Conservation (phyloP, 148 eudicot species). For the Rhododendron ferrugineum region DNA sequence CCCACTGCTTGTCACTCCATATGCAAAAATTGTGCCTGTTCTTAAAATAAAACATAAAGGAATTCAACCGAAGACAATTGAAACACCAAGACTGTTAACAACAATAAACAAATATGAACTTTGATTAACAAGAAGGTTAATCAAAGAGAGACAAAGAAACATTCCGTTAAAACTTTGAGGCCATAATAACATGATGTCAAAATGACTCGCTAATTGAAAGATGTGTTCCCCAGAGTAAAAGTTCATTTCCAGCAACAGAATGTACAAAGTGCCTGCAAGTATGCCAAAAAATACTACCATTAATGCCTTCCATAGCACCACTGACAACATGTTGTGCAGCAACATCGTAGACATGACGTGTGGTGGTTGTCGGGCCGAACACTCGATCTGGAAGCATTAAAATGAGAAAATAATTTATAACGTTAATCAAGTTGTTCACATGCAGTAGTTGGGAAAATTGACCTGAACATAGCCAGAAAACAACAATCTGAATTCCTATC, state of each 20-base stretch:
- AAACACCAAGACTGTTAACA: background rate
- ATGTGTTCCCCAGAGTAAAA: background rate
- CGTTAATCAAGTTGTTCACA: background rate
- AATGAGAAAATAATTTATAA: background rate
- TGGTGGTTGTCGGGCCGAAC: constrained; percentile 97
- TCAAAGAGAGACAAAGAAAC: background rate
- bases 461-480: background rate
- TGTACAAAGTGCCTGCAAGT: background rate
- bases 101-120: background rate
- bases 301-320: constrained; percentile 95
- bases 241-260: background rate
- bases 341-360: constrained; percentile 93
- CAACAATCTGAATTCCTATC: background rate
- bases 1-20: constrained; percentile 98
- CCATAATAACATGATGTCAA: background rate
- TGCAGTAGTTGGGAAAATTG: background rate
- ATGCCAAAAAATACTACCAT: constrained; percentile 41
- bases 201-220: background rate
- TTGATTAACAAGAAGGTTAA: background rate
- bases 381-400: constrained; percentile 59
- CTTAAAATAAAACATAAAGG: constrained; percentile 16
- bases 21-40: constrained; percentile 93
- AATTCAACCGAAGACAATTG: constrained; percentile 4
- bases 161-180: background rate
- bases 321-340: constrained; percentile 91